Conservation (phyloP, 2,329 filamentous ascomycete species). For the Phoma sp. region DNA sequence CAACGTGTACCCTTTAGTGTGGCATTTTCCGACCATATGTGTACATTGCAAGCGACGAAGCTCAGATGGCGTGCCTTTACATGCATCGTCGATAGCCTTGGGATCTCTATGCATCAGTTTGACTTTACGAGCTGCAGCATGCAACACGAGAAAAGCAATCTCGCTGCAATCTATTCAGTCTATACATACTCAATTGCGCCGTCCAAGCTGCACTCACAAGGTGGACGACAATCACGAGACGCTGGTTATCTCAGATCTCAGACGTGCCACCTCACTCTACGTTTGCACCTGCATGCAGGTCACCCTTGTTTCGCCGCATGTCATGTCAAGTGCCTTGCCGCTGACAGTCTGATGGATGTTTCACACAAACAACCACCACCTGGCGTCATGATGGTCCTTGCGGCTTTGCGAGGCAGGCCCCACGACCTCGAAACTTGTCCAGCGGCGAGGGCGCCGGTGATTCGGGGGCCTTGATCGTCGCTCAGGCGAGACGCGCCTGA, state of each 20-base stretch:
- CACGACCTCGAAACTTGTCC: constrained; percentile 9
- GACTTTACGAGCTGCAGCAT: not conserved
- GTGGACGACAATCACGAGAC: not conserved
- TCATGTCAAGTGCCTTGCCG: constrained; percentile 15
- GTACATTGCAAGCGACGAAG: not conserved
- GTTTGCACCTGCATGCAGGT: not conserved
- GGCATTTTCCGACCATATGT: not conserved
- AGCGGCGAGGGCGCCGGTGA: constrained; percentile 7
- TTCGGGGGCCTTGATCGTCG: constrained; percentile 7
- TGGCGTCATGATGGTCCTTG: not conserved
- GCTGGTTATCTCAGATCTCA: not conserved
- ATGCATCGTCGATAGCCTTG: not conserved
- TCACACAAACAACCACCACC: constrained; percentile 29
- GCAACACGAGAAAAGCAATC: constrained; percentile 3
- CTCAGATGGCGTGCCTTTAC: not conserved
- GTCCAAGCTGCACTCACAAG: not conserved
- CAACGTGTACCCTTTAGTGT: not conserved
- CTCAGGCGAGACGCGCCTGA: constrained; percentile 1
- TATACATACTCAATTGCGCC: not conserved
- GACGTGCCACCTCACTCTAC: constrained; percentile 3
- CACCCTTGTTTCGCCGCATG: constrained; percentile 13
- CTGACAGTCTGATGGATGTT: constrained; percentile 28
- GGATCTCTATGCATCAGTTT: not conserved
- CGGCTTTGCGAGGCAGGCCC: constrained; percentile 2
- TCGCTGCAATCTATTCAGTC: not conserved